Conservation (phyloP, 768 basidiomycete species). For the Tricholoma furcatifolium region DNA sequence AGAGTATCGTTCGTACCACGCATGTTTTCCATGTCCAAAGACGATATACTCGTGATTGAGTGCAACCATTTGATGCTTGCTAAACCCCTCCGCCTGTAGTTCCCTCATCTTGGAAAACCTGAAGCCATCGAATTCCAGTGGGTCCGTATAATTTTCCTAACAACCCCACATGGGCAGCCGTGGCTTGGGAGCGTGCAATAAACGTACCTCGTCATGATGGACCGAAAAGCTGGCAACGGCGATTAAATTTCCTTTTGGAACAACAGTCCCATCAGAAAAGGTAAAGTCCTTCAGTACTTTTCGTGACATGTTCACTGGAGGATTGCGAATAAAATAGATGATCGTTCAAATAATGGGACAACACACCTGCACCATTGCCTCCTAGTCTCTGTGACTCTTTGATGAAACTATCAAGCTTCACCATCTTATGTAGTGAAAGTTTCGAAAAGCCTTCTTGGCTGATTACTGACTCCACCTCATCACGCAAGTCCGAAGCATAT, state of each 20-base stretch:
- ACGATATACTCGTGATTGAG: constrained; percentile 22
- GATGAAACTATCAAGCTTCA: constrained; percentile 42
- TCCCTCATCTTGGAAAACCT: constrained; percentile 32
- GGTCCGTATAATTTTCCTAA: constrained; percentile 15
- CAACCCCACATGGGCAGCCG: neutral
- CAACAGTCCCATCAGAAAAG: constrained; percentile 40
- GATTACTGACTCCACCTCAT: neutral
- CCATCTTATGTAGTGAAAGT: constrained; percentile 26
- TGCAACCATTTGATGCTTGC: constrained; percentile 27
- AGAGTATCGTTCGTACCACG: constrained; percentile 12
- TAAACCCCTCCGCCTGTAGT: constrained; percentile 17
- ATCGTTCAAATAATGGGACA: neutral
- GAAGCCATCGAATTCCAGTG: constrained; percentile 37
- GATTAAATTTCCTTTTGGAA: constrained; percentile 36
- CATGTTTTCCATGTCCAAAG: constrained; percentile 28
- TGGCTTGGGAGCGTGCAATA: neutral
- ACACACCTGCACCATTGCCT: constrained; percentile 26
- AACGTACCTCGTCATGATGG: constrained; percentile 27
- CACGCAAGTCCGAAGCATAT: too few relatives aligned
- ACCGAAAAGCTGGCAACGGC: constrained; percentile 24
- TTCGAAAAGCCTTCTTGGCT: constrained; percentile 8
- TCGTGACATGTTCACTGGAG: constrained; percentile 23
- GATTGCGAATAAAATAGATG: neutral
- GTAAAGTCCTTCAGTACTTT: constrained; percentile 36
- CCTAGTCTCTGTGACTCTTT: constrained; percentile 36